Percentiles rank a stretch among this genome's conserved stretches.
These are phyloP conservation scores for Metarhizium anisopliae DNA, from an alignment of 2,329 filamentous ascomycete species.

Conservation along the genomic window DNA sequence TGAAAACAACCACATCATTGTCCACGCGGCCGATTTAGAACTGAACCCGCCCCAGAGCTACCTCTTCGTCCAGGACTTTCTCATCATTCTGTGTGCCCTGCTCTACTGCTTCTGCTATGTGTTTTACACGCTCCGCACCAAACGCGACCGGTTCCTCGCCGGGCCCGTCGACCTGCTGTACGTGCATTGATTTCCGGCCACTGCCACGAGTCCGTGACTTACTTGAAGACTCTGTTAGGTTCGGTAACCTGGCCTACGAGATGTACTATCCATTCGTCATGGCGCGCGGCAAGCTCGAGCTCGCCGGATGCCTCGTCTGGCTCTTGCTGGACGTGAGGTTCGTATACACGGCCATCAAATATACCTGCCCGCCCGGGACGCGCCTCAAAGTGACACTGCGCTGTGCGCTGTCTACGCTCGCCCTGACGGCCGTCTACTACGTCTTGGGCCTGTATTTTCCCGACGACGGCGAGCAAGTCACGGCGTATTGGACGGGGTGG, in stretches of 20 bases:
- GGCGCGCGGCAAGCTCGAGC: neutral
- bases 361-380: neutral
- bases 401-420: neutral
- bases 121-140: slow-evolving; percentile 3
- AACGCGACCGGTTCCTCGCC: slow-evolving; percentile 4
- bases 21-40: neutral
- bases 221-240: neutral
- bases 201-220: neutral
- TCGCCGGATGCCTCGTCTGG: slow-evolving; percentile 3
- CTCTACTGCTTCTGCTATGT: slow-evolving; percentile 4
- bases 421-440: neutral
- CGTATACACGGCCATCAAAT: slow-evolving; percentile 1
- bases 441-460: neutral
- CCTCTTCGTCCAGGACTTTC: slow-evolving; percentile 5
- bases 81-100: slow-evolving; percentile 3
- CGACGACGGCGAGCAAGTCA: slow-evolving; percentile 5
- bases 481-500: slow-evolving; percentile 6
- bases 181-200: neutral
- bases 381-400: neutral
- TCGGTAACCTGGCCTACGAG: slow-evolving; percentile 6
- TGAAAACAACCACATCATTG: neutral
- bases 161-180: slow-evolving; percentile 4
- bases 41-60: slow-evolving; percentile 6
- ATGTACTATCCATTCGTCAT: slow-evolving; percentile 4
- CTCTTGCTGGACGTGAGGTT: slow-evolving; percentile 4